Conservation (phyloP, 2,329 filamentous ascomycete species). For the Chaetoscypha palmicola region DNA sequence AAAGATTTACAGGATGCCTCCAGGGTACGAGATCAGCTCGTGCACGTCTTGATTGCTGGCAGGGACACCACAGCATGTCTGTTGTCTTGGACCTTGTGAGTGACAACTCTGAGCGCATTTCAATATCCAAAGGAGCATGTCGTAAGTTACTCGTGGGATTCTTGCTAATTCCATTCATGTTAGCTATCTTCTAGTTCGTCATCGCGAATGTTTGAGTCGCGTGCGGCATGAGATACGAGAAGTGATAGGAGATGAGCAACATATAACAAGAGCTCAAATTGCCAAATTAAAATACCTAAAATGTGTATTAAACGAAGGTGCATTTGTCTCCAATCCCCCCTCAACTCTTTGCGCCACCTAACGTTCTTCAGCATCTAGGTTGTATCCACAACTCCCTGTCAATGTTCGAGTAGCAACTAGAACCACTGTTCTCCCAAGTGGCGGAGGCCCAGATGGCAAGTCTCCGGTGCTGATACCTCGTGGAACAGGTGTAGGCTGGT, state of each 20-base stretch:
- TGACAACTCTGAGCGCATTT: no score
- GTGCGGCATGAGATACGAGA: conserved; percentile 27
- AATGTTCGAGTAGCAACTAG: conserved; percentile 19
- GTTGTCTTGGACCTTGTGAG: conserved; percentile 34
- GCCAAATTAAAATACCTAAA: conserved; percentile 44
- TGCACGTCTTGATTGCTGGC: conserved; percentile 25
- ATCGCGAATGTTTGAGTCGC: neutral
- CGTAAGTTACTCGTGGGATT: neutral
- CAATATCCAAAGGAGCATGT: conserved; percentile 8
- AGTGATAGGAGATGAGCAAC: conserved; percentile 18
- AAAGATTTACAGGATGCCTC: neutral
- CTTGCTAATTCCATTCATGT: no score
- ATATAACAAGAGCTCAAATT: conserved; percentile 36
- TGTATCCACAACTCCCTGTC: conserved; percentile 33
- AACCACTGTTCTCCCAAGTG: conserved; percentile 24
- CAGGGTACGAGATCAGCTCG: neutral
- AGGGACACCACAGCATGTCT: conserved; percentile 37
- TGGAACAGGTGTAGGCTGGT: no score
- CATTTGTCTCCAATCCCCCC: conserved; percentile 18
- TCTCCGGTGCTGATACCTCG: conserved; percentile 23
- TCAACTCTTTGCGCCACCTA: neutral
- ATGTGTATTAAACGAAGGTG: conserved; percentile 51
- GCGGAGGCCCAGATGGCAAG: conserved; percentile 26
- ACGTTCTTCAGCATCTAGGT: conserved; percentile 20
- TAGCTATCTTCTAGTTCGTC: neutral